Evolutionary conservation across 306 rosid species (phyloP).

Genomic region (Elaeagnus macrophylla): DNA sequence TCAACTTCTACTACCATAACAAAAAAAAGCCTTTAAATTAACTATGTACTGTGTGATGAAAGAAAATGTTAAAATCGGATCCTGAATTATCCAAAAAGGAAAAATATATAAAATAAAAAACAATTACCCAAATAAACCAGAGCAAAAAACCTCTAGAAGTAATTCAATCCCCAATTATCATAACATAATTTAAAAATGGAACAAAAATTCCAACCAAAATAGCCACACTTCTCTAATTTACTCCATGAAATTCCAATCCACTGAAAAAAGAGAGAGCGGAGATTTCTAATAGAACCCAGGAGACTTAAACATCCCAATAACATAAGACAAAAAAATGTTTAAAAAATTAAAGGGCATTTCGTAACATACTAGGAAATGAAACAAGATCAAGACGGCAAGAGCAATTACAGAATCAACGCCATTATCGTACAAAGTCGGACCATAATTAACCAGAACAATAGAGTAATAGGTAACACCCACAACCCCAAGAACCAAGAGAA

Average conservation of each 20-base stretch:
- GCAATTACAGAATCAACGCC: conserved; percentile 65
- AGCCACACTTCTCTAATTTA: not conserved
- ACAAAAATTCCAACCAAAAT: not conserved
- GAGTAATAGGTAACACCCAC: conserved; percentile 95
- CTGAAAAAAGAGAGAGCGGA: not conserved
- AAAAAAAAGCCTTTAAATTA: not conserved
- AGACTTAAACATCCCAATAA: not conserved
- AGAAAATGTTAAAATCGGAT: no score
- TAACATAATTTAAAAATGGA: not conserved
- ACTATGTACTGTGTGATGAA: no score
- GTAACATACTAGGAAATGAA: conserved; percentile 74
- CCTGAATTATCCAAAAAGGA: not conserved
- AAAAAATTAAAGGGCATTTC: not conserved
- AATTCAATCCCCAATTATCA: not conserved
- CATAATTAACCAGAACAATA: conserved; percentile 84
- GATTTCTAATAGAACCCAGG: not conserved
- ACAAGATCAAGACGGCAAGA: conserved; percentile 64
- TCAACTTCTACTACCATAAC: conserved; percentile 3
- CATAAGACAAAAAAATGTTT: not conserved
- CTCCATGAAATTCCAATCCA: not conserved
- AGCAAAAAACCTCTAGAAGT: not conserved
- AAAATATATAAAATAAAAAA: not conserved
- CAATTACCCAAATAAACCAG: not conserved
- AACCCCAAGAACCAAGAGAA: conserved; percentile 88
- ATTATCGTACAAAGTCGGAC: conserved; percentile 60